phyloP scores from a whole-genome alignment of 371 early-diverging fungal species.

The Mortierella sp. region DNA sequence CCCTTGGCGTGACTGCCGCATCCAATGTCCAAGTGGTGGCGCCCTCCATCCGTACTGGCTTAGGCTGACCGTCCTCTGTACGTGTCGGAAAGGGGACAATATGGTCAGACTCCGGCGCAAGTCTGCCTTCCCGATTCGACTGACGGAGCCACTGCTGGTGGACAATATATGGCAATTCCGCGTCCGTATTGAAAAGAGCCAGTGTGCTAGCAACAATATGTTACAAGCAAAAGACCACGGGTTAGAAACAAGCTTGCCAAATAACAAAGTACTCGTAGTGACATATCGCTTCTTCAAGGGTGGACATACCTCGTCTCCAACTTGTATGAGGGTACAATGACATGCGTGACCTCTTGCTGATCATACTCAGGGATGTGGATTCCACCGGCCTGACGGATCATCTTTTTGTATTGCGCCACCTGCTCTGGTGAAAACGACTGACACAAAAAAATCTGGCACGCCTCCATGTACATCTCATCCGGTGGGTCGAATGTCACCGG shows the following conservation, averaged over 20 bases:
- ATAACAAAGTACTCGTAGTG: neutral
- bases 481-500: neutral
- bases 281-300: neutral
- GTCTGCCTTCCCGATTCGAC: conserved; percentile 21
- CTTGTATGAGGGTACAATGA: conserved; percentile 36
- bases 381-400: conserved; percentile 36
- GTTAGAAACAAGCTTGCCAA: neutral
- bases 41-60: conserved; percentile 14
- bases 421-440: conserved; percentile 14
- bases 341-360: conserved; percentile 33
- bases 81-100: conserved; percentile 40
- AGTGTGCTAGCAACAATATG: conserved; percentile 19
- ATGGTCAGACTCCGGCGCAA: conserved; percentile 29
- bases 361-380: conserved; percentile 37
- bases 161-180: conserved; percentile 32
- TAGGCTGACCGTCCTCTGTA: conserved; percentile 20
- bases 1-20: neutral
- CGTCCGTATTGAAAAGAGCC: conserved; percentile 15
- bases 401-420: conserved; percentile 20
- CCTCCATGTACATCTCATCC: conserved; percentile 30
- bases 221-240: neutral
- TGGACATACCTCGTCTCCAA: conserved; percentile 20
- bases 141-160: conserved; percentile 32
- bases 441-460: conserved; percentile 38
- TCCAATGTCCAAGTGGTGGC: conserved; percentile 38